Evolutionary conservation across 2,329 filamentous ascomycete species (phyloP).

Genomic region (Monosporascus sp.): DNA sequence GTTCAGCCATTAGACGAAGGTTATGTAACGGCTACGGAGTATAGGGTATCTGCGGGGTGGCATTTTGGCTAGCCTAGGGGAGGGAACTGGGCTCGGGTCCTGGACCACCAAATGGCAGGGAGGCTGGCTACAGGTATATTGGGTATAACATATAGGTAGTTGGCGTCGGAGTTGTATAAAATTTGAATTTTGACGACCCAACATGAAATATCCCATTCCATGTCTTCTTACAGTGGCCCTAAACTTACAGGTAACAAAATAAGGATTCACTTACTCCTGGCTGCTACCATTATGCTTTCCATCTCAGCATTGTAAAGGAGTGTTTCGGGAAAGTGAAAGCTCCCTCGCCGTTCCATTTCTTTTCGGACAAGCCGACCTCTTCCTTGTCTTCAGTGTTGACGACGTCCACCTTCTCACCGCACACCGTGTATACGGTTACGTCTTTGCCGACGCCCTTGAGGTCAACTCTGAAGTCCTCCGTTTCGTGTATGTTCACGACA

Average conservation of each 20-base stretch:
- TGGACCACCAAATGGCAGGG: not conserved
- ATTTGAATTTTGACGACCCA: not conserved
- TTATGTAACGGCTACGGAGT: not conserved
- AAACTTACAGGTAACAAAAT: slow-evolving; percentile 4
- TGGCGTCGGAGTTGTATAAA: not conserved
- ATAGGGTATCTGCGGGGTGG: not conserved
- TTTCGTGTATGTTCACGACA: slow-evolving; percentile 67
- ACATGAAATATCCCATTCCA: not conserved
- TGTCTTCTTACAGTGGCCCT: too few relatives aligned
- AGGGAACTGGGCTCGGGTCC: not conserved
- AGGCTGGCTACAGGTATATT: not conserved
- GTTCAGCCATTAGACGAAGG: not conserved
- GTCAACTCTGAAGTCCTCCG: slow-evolving; percentile 51
- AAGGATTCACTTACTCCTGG: not conserved
- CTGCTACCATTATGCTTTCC: slow-evolving; percentile 22
- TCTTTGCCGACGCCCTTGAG: slow-evolving; percentile 51
- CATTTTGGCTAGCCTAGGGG: not conserved
- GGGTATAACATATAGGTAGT: not conserved
- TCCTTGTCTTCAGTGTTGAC: slow-evolving; percentile 59
- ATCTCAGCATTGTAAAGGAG: slow-evolving; percentile 62
- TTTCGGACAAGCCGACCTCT: slow-evolving; percentile 55
- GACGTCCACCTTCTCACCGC: slow-evolving; percentile 48
- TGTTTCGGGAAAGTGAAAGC: slow-evolving; percentile 62
- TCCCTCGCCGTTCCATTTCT: slow-evolving; percentile 58
- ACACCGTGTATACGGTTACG: slow-evolving; percentile 59